phyloP scores from a whole-genome alignment of 2,329 filamentous ascomycete species.

The Xylaria polymorpha region DNA sequence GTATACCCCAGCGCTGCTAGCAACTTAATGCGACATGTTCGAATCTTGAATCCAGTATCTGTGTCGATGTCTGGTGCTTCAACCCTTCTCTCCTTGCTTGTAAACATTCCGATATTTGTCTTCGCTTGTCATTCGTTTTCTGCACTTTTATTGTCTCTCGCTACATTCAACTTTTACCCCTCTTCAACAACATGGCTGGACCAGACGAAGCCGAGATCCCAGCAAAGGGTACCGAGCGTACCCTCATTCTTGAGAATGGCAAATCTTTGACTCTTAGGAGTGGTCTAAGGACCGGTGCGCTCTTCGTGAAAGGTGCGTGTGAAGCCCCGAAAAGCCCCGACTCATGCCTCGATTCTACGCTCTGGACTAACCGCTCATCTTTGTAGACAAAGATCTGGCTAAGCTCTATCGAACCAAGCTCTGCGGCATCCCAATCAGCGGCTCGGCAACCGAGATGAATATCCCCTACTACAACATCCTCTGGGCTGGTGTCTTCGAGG shows the following conservation, averaged over 20 bases:
- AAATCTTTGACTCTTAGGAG: constrained; percentile 17
- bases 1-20: neutral
- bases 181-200: constrained; percentile 26
- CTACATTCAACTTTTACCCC: constrained; percentile 15
- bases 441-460: constrained; percentile 39
- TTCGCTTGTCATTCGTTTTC: constrained; percentile 32
- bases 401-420: constrained; percentile 42
- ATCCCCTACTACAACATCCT: constrained; percentile 87
- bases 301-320: constrained; percentile 31
- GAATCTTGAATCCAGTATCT: constrained; percentile 7
- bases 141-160: constrained; percentile 12
- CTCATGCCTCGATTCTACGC: neutral
- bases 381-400: constrained; percentile 43
- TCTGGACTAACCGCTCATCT: constrained; percentile 11
- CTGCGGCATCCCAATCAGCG: constrained; percentile 46
- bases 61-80: constrained; percentile 9
- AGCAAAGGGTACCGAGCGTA: neutral
- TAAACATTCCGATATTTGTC: constrained; percentile 6
- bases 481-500: constrained; percentile 72
- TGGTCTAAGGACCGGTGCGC: constrained; percentile 14
- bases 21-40: neutral
- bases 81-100: constrained; percentile 6
- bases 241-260: constrained; percentile 27
- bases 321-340: neutral
- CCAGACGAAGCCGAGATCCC: neutral